These are phyloP conservation scores for Murraya koenigii DNA, from an alignment of 345 rosid species.

Conservation along the genomic window DNA sequence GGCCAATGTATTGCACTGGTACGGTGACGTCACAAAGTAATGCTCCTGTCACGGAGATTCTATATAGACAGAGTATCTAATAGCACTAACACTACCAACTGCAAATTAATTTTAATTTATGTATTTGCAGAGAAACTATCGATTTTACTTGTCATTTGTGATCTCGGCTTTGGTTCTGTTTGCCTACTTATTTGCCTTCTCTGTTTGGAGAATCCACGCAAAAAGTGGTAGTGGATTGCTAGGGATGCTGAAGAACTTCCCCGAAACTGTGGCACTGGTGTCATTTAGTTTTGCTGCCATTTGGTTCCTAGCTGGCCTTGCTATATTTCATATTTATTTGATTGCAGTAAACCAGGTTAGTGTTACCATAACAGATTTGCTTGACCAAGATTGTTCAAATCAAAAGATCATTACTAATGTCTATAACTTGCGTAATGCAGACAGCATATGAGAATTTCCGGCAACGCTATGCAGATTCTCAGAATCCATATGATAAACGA, in stretches of 20 bases:
- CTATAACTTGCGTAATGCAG: conserved; percentile 16
- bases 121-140: conserved; percentile 38
- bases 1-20: conserved; percentile 48
- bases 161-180: conserved; percentile 30
- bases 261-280: conserved; percentile 29
- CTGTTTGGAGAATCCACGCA: conserved; percentile 26
- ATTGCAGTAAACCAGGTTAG: conserved; percentile 38
- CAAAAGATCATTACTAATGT: not conserved
- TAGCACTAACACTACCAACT: not conserved
- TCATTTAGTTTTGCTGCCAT: conserved; percentile 30
- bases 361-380: not conserved
- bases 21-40: not conserved
- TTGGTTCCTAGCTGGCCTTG: conserved; percentile 34
- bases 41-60: not conserved
- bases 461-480: conserved; percentile 15
- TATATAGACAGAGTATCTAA: not conserved
- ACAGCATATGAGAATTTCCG: conserved; percentile 38
- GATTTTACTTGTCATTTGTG: conserved; percentile 29
- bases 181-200: conserved; percentile 28
- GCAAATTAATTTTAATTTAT: not conserved
- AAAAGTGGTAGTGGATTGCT: conserved; percentile 17
- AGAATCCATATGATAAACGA: conserved; percentile 32
- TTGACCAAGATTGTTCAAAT: not conserved
- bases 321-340: conserved; percentile 27
- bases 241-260: conserved; percentile 26